Percentiles rank a stretch among this genome's conserved stretches.
These are phyloP conservation scores for Pisolithus microcarpus DNA, from an alignment of 768 basidiomycete species.

Conservation along the genomic window DNA sequence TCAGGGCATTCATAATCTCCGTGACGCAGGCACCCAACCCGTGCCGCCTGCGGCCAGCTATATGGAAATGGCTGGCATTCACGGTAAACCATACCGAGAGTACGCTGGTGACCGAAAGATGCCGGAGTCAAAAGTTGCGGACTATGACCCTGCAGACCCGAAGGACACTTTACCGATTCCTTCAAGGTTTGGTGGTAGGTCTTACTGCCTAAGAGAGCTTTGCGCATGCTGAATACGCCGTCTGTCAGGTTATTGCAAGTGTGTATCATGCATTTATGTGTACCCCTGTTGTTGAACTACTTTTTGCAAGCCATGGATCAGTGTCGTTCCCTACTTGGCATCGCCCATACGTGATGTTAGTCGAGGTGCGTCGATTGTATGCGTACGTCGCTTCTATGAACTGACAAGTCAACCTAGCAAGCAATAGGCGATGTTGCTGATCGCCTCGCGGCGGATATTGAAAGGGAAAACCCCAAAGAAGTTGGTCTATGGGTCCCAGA, in stretches of 20 bases:
- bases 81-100: conserved; percentile 16
- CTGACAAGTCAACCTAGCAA: conserved; percentile 14
- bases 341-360: conserved; percentile 22
- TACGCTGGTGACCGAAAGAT: conserved; percentile 18
- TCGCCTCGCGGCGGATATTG: conserved; percentile 19
- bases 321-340: conserved; percentile 22
- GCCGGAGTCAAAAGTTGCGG: conserved; percentile 5
- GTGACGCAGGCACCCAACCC: not conserved
- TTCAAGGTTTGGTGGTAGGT: conserved; percentile 21
- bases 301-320: conserved; percentile 12
- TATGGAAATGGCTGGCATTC: conserved; percentile 20
- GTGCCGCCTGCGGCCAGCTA: conserved; percentile 6
- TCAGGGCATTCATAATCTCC: conserved; percentile 4
- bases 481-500: conserved; percentile 12
- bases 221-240: not conserved
- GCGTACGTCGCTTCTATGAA: too few species aligned
- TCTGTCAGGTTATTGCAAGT: conserved; percentile 22
- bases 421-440: conserved; percentile 19
- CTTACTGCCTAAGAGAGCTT: not conserved
- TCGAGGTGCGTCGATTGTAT: conserved; percentile 10
- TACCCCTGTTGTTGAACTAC: not conserved
- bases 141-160: conserved; percentile 15
- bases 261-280: conserved; percentile 1
- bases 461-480: conserved; percentile 13
- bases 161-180: conserved; percentile 22